Conservation (phyloP, 208 protist genomes). For the Porcisia hertigi region DNA sequence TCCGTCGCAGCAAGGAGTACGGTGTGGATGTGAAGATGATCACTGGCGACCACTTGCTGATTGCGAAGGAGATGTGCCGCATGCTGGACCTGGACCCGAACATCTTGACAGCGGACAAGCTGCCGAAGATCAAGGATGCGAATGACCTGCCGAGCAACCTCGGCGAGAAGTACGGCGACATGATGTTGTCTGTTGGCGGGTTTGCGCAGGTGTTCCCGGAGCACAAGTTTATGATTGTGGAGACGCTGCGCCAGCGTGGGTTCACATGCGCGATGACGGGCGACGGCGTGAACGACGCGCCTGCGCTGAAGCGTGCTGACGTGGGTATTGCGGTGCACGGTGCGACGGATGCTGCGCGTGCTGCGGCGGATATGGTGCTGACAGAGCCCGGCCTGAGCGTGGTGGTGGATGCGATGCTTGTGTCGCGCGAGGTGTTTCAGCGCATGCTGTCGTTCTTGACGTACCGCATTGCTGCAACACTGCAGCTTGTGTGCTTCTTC, state of each 20-base stretch:
- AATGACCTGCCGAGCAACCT: slow-evolving; percentile 60
- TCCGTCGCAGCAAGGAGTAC: slow-evolving; percentile 79
- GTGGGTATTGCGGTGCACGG: slow-evolving; percentile 96
- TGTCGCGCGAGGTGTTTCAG: slow-evolving; percentile 94
- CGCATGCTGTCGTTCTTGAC: slow-evolving; percentile 92
- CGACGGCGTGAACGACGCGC: slow-evolving; percentile 79
- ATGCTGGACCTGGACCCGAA: slow-evolving; percentile 92
- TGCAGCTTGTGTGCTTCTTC: slow-evolving; percentile 87
- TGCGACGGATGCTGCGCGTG: slow-evolving; percentile 92
- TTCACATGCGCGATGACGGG: slow-evolving; percentile 96
- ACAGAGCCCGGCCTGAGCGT: slow-evolving; percentile 91
- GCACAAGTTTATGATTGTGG: slow-evolving; percentile 96
- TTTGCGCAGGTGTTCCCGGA: slow-evolving; percentile 96
- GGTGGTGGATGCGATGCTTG: slow-evolving; percentile 93
- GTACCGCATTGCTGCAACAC: slow-evolving; percentile 79
- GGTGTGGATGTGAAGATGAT: slow-evolving; percentile 96
- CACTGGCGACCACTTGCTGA: slow-evolving; percentile 92
- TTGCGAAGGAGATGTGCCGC: slow-evolving; percentile 94
- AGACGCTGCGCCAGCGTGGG: slow-evolving; percentile 85
- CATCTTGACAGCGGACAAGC: slow-evolving; percentile 75
- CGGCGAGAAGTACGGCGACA: slow-evolving; percentile 69
- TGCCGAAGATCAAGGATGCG: slow-evolving; percentile 69
- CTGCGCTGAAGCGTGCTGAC: slow-evolving; percentile 92
- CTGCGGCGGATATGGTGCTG: slow-evolving; percentile 95
- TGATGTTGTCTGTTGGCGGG: slow-evolving; percentile 66